Conservation (phyloP, 257 asterid species). For the Lavandula angustifolia region DNA sequence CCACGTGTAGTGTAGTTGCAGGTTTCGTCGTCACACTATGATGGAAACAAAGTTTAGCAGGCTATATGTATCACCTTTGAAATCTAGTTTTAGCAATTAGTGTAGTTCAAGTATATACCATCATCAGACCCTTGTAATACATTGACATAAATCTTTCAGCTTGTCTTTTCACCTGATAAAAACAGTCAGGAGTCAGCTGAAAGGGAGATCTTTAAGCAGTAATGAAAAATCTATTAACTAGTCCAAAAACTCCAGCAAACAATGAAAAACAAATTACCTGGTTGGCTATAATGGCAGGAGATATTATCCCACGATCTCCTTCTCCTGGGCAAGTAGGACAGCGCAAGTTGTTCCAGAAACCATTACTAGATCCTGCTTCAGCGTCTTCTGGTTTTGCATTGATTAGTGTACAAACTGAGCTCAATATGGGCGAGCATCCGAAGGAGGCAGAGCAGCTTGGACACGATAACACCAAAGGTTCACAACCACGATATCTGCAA, state of each 20-base stretch:
- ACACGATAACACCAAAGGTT: conserved; percentile 78
- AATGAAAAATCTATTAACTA: neutral
- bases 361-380: conserved; percentile 40
- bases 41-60: conserved; percentile 18
- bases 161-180: conserved; percentile 81
- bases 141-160: conserved; percentile 69
- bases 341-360: conserved; percentile 71
- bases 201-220: neutral
- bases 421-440: conserved; percentile 65
- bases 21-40: conserved; percentile 94
- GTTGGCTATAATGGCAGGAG: conserved; percentile 72
- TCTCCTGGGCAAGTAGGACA: conserved; percentile 92
- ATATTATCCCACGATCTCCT: conserved; percentile 58
- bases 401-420: conserved; percentile 58
- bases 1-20: conserved; percentile 81
- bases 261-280: conserved; percentile 54
- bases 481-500: conserved; percentile 86
- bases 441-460: conserved; percentile 76
- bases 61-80: conserved; percentile 8
- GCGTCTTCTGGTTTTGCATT: conserved; percentile 49
- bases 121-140: conserved; percentile 83
- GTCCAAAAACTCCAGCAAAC: conserved; percentile 14
- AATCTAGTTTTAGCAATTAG: conserved; percentile 32
- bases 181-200: conserved; percentile 29
- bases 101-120: conserved; percentile 50